phyloP scores from a whole-genome alignment of 495 filamentous ascomycete species.

The Terfezia boudieri region DNA sequence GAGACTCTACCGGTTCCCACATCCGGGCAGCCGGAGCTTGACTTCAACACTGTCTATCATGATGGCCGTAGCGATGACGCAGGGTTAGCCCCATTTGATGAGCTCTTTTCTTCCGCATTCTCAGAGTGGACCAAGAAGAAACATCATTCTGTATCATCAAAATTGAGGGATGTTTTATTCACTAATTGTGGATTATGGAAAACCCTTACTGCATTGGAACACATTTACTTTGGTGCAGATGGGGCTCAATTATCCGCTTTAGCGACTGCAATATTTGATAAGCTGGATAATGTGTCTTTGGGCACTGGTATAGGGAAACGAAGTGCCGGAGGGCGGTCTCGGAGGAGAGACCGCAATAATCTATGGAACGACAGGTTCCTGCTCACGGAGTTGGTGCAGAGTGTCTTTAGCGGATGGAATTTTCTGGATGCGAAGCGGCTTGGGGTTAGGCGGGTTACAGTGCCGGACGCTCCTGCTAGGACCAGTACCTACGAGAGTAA shows the following conservation, averaged over 20 bases:
- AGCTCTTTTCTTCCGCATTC: constrained; percentile 46
- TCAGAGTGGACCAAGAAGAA: constrained; percentile 48
- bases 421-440: constrained; percentile 38
- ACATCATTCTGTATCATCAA: constrained; percentile 40
- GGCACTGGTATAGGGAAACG: not conserved
- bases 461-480: not conserved
- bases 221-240: constrained; percentile 52
- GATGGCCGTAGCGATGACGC: constrained; percentile 27
- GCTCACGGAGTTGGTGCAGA: constrained; percentile 56
- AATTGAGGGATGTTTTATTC: constrained; percentile 43
- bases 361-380: constrained; percentile 63
- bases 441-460: constrained; percentile 19
- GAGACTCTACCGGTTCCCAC: constrained; percentile 2
- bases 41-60: constrained; percentile 31
- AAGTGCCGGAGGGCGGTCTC: not conserved
- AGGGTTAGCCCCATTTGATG: constrained; percentile 45
- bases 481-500: constrained; percentile 4
- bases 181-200: constrained; percentile 42
- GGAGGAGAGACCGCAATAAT: not conserved
- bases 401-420: constrained; percentile 32
- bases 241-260: constrained; percentile 40
- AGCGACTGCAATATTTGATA: constrained; percentile 47
- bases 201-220: constrained; percentile 42
- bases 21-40: constrained; percentile 3
- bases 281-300: constrained; percentile 38